A percentile compares a stretch with the other conserved stretches of the same genome.
These are phyloP conservation scores for Huiozyma sinensis DNA, from an alignment of 805 yeast genomes.

Conservation along the genomic window DNA sequence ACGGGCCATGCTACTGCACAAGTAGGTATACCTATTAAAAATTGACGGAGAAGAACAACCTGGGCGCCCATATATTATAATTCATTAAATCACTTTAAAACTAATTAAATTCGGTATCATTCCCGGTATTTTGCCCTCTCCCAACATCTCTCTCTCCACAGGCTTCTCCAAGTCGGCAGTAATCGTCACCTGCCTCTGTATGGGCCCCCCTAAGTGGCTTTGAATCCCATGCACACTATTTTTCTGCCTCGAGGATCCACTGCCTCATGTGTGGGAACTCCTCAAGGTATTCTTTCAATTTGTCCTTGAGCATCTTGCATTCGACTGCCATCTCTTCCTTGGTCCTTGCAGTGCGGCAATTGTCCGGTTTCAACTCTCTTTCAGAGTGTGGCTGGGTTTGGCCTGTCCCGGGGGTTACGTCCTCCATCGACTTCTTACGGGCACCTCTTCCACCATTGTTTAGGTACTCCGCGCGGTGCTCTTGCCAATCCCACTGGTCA, in stretches of 20 bases:
- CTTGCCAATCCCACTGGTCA: constrained; percentile 44
- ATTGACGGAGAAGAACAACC: too few species aligned
- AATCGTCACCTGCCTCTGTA: too few species aligned
- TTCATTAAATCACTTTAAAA: too few species aligned
- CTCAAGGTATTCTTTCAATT: constrained; percentile 21
- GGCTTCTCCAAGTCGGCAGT: too few species aligned
- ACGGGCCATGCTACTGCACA: too few species aligned
- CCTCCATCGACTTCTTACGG: constrained; percentile 10
- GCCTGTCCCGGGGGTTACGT: constrained; percentile 7
- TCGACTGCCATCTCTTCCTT: constrained; percentile 62
- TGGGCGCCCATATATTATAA: too few species aligned
- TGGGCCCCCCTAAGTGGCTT: too few species aligned
- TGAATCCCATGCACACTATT: too few species aligned
- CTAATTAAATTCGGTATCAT: too few species aligned
- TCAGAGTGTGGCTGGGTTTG: background rate
- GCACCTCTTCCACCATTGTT: constrained; percentile 14
- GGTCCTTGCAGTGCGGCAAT: constrained; percentile 46
- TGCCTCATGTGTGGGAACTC: constrained; percentile 6
- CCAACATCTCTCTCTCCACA: too few species aligned
- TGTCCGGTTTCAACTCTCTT: constrained; percentile 32
- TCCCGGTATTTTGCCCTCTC: too few species aligned
- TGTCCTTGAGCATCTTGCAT: constrained; percentile 42
- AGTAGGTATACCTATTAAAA: too few species aligned
- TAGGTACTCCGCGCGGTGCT: constrained; percentile 23
- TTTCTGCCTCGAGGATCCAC: constrained; percentile 3